These are phyloP conservation scores for Magnusiomyces tetraspermus DNA, from an alignment of 1,139 yeast species.

Conservation along the genomic window DNA sequence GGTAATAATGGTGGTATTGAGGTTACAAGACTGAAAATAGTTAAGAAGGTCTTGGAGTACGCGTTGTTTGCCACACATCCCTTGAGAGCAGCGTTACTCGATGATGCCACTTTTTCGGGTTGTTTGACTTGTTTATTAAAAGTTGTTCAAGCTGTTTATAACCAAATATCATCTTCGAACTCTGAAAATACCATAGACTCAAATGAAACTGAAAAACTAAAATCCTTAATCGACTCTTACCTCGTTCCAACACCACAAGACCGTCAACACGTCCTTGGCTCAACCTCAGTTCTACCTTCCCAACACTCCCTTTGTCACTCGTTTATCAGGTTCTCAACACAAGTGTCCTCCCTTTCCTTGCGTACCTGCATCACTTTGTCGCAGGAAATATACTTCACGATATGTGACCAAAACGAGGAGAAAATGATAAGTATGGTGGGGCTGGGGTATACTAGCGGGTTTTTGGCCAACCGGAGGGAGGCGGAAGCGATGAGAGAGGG, in stretches of 20 bases:
- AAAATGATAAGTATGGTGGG: no score
- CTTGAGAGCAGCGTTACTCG: background rate
- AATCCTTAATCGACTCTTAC: background rate
- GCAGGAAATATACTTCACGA: no score
- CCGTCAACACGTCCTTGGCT: background rate
- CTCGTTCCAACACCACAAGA: background rate
- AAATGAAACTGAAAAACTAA: background rate
- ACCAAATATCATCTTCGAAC: background rate
- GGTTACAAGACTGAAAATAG: no score
- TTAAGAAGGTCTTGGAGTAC: background rate
- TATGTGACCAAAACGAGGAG: no score
- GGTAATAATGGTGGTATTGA: no score
- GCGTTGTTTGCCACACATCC: constrained; percentile 3
- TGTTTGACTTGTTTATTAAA: background rate
- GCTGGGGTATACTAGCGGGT: no score
- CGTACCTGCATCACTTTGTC: background rate
- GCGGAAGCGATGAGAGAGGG: no score
- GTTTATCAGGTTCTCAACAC: background rate
- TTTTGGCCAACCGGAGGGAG: no score
- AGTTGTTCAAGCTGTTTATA: background rate
- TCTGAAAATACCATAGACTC: background rate
- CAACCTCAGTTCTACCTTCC: background rate
- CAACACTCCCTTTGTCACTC: constrained; percentile 3
- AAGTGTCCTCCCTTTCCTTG: background rate
- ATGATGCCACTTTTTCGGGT: background rate